Conservation (phyloP, 768 basidiomycete genomes). For the Rhizopogon vulgaris region DNA sequence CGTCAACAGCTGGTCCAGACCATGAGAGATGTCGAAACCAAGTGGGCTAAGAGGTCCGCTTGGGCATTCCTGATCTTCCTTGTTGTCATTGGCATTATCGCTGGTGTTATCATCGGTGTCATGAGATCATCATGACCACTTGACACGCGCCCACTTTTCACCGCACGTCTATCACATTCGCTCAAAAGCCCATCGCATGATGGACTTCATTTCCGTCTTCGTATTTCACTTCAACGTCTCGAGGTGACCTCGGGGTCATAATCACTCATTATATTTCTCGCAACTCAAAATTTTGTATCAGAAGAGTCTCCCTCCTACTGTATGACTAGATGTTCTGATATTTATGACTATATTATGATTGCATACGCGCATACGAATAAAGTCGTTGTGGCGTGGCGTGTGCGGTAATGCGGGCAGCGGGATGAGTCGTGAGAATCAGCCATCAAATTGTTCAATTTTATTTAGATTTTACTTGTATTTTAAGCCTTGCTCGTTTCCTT, state of each 20-base stretch:
- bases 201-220: neutral
- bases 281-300: constrained; percentile 1
- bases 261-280: neutral
- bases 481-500: constrained; percentile 5
- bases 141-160: neutral
- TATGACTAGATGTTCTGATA: constrained; percentile 2
- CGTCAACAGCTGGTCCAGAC: constrained; percentile 23
- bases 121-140: constrained; percentile 2
- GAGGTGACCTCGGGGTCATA: neutral
- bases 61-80: constrained; percentile 8
- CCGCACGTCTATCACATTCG: neutral
- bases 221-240: neutral
- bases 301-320: neutral
- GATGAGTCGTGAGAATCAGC: constrained; percentile 21
- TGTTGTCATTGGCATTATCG: constrained; percentile 1
- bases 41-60: constrained; percentile 35
- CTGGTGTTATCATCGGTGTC: constrained; percentile 3
- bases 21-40: constrained; percentile 32
- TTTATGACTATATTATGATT: constrained; percentile 7
- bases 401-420: no score
- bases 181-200: neutral
- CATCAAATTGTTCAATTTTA: neutral
- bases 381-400: no score
- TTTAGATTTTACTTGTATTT: constrained; percentile 4
- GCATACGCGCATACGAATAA: neutral